These are phyloP conservation scores for Magnolia changhungtana DNA, from an alignment of 164 flowering plant genomes.

Conservation along the genomic window DNA sequence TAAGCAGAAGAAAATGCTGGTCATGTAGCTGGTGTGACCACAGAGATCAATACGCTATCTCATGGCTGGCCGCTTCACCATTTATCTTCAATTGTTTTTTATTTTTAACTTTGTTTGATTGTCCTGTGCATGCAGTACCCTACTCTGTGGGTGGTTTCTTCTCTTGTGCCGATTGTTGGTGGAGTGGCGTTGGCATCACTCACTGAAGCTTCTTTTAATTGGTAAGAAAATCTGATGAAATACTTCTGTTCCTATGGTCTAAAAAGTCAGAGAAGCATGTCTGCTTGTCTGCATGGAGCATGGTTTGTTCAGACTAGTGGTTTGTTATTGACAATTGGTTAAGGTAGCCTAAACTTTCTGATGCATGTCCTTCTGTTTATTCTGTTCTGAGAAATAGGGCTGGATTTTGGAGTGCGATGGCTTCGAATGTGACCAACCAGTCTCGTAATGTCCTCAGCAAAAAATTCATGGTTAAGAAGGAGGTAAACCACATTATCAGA, in stretches of 20 bases:
- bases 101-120: neutral
- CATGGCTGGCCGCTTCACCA: neutral
- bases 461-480: constrained; percentile 82
- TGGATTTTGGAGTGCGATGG: constrained; percentile 99
- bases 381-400: constrained; percentile 45
- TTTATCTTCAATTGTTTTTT: neutral
- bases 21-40: neutral
- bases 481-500: constrained; percentile 39
- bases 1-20: neutral
- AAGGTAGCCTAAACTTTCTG: neutral
- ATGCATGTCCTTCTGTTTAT: neutral
- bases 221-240: constrained; percentile 36
- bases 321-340: neutral
- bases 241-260: neutral
- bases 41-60: neutral
- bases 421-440: constrained; percentile 84
- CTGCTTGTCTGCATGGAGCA: neutral
- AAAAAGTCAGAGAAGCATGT: neutral
- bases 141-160: constrained; percentile 73
- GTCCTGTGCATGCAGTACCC: constrained; percentile 52
- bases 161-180: constrained; percentile 91
- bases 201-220: constrained; percentile 95
- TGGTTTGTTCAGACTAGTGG: neutral
- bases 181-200: constrained; percentile 94
- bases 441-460: constrained; percentile 96